Base-by-base conservation (phyloP, 2,329 filamentous ascomycete genomes). In the Cercospora zeina region DNA sequence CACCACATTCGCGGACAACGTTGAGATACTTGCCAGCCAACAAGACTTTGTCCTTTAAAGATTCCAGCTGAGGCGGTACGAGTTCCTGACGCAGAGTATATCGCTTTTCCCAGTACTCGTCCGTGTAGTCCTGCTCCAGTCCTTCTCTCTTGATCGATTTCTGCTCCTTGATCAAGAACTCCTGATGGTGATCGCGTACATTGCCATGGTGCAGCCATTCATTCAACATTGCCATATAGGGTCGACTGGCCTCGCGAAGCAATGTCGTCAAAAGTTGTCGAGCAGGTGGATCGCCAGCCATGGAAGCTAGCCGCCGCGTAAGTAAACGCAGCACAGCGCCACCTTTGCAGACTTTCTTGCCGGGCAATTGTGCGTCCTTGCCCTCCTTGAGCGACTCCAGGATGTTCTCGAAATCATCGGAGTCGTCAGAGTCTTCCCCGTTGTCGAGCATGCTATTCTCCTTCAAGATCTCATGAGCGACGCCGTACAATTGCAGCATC, bases 41-140 rank as follows among this genome's bases (percentile, higher is more conserved):
- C 2, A 99, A 82, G 1, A 97, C 93, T 76, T 97, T 97, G 69
- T 96, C 93, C 74, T 95, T 95, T 68, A 97, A 89, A 30, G 85
- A 87, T 73, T 95, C 89, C 4, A 99, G 84, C 73, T 99, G 95
- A 8, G 93, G 93, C 2, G 95, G 95, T 0, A 97, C 88, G 63
- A 96, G 90, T 54, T 91, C 87, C 64, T 96, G 91, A 62, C 95
- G 88, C 65, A 99, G 89, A 4, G 95, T 97, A 74, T 99, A 99
- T 66, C 95, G 85, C 72, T 96, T 91, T 75, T 99, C 95, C 95
- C 95, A 99, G 76, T 99, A 99, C 72, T 99, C 95, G 75, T 99
- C 95, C 0, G 93, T 99, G 72, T 97, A 99, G 75, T 99, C 95
- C 73, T 96, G 89, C 72, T 97, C 92, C 2, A 99, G 80, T 62